A percentile compares a stretch with the other conserved stretches of the same genome.
Conservation (phyloP, 2,329 filamentous ascomycete species). For the Pyrenochaeta sp. region DNA sequence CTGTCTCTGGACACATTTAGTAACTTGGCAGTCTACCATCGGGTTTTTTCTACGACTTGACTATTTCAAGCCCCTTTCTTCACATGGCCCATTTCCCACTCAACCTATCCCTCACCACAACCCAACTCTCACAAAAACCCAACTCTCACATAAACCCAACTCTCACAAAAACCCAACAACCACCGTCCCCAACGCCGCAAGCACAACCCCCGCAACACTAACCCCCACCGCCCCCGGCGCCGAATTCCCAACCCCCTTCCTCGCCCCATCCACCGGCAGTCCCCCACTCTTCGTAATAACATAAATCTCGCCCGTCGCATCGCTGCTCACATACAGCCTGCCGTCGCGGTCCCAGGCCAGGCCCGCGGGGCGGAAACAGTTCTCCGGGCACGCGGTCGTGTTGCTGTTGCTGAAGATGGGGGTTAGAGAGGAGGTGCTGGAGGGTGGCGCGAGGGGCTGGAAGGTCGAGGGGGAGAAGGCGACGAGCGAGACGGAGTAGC, state of each 20-base stretch:
- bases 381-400: slow-evolving; percentile 57
- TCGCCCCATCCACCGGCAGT: slow-evolving; percentile 12
- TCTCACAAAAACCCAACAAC: not conserved
- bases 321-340: slow-evolving; percentile 66
- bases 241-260: not conserved
- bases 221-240: not conserved
- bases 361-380: slow-evolving; percentile 68
- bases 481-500: slow-evolving; percentile 56
- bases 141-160: no score
- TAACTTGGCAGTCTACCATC: no score
- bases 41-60: no score
- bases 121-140: no score
- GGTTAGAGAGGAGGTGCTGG: slow-evolving; percentile 55
- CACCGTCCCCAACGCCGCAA: not conserved
- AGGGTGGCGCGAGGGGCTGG: slow-evolving; percentile 48
- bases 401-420: slow-evolving; percentile 64
- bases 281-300: slow-evolving; percentile 48
- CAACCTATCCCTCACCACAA: no score
- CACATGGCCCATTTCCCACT: not conserved
- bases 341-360: slow-evolving; percentile 57
- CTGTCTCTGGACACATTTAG: no score
- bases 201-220: not conserved
- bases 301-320: slow-evolving; percentile 69
- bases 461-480: slow-evolving; percentile 50
- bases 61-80: no score